Evolutionary conservation across 768 basidiomycete genomes (phyloP), one percentile per base, ranked within the genome.

Genomic region (Xerocomus potaroensis): DNA sequence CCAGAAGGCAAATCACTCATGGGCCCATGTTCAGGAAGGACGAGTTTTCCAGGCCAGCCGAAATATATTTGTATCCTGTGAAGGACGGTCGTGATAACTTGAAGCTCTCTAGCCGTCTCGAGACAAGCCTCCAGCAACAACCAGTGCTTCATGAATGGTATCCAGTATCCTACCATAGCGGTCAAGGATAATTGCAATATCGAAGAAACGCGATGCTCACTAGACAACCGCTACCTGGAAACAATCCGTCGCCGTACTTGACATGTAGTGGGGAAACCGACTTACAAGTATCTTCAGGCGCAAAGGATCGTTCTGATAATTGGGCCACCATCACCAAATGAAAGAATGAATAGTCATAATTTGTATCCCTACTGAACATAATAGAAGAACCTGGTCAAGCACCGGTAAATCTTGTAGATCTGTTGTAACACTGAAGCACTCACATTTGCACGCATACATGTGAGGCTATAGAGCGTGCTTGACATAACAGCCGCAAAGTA

Each of bases 361-460:
- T 15, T 15, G 4, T 3, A n/a, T n/a, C n/a, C 18, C 10, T 41
- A 41, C 40, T 47, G 32, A 21, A 35, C n/a, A 16, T 35, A 41
- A 10, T 47, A 47, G 8, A 47, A 35, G 21, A 35, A 47, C 29
- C 46, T 47, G 26, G 19, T 12, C 14, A 8, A 31, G 18, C 15
- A 12, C 26, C 26, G 21, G 18, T 27, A 26, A 27, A 4, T 1
- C 26, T 38, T 5, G 27, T 12, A 19, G 12, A 21, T 6, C 27
- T 3, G 31, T n/a, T 8, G 5, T 10, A 12, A 27, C 26, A 27
- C 26, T 16, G 14, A 12, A 14, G 3, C 10, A 34, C 46, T 41
- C 39, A 47, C 40, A 27, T 29, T 30, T 47, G n/a, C n/a, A n/a
- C n/a, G 46, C 33, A 41, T 18, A 15, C 39, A 47, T 30, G 33